phyloP scores from a whole-genome alignment of 192 early-diverging fungal species.

The Umbelopsis vinacea region DNA sequence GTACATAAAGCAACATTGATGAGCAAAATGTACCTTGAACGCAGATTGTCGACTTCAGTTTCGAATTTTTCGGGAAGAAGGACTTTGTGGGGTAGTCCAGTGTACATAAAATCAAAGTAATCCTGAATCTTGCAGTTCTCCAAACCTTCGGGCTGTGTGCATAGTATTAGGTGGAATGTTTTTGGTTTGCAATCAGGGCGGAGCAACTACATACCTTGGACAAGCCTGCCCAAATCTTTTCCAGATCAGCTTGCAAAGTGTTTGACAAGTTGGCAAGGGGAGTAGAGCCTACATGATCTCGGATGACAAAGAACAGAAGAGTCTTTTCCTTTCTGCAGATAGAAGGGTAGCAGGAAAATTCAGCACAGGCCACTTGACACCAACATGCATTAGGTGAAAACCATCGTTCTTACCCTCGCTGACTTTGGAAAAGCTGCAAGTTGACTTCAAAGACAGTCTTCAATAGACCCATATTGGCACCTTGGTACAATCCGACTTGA shows the following conservation, averaged over 20 bases:
- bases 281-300: constrained; percentile 91
- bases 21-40: constrained; percentile 54
- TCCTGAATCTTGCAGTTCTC: constrained; percentile 76
- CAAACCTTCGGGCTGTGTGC: constrained; percentile 79
- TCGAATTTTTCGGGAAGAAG: constrained; percentile 88
- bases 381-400: neutral
- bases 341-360: neutral
- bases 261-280: constrained; percentile 80
- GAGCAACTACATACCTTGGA: constrained; percentile 63
- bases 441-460: constrained; percentile 99
- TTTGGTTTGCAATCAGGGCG: neutral
- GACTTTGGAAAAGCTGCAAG: constrained; percentile 89
- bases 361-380: neutral
- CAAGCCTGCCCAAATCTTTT: constrained; percentile 90
- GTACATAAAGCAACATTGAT: neutral
- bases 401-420: constrained; percentile 59
- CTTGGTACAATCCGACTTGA: constrained; percentile 96
- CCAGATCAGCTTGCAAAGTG: constrained; percentile 81
- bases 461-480: constrained; percentile 97
- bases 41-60: constrained; percentile 62
- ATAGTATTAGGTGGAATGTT: neutral
- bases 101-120: constrained; percentile 92
- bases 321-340: constrained; percentile 80
- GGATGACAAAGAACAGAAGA: constrained; percentile 92
- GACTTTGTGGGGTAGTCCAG: constrained; percentile 90